Evolutionary conservation across 78 protist species (phyloP).

Genomic region (Dictyostelium citrinum): DNA sequence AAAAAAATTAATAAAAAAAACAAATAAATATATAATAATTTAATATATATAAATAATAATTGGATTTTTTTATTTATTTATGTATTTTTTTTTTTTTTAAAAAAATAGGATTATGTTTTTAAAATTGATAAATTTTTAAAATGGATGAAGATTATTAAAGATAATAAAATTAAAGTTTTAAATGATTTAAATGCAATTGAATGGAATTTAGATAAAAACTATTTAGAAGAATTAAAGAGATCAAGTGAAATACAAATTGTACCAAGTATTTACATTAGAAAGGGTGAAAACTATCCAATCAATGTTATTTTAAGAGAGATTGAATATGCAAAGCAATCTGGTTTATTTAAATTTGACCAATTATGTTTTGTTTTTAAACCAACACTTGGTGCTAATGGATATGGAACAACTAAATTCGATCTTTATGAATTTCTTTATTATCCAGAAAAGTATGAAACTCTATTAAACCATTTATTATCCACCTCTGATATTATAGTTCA

Average conservation of each 20-base stretch:
- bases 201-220: slow-evolving; percentile 61
- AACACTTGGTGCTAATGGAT: slow-evolving; percentile 54
- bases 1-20: not conserved
- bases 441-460: not conserved
- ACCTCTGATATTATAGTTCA: slow-evolving; percentile 15
- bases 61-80: no score
- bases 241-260: not conserved
- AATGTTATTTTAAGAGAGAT: not conserved
- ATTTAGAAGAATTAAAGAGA: slow-evolving; percentile 22
- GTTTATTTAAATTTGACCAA: slow-evolving; percentile 1
- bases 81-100: no score
- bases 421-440: not conserved
- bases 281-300: not conserved
- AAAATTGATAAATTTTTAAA: slow-evolving; percentile 43
- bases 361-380: slow-evolving; percentile 36
- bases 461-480: not conserved
- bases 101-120: slow-evolving; percentile 59
- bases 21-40: no score
- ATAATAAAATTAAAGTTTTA: not conserved
- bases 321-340: slow-evolving; percentile 1
- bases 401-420: slow-evolving; percentile 38
- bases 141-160: slow-evolving; percentile 46
- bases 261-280: slow-evolving; percentile 27
- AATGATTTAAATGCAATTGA: slow-evolving; percentile 32
- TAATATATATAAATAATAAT: no score